Base-by-base conservation (phyloP, 495 filamentous ascomycete genomes). In the Aspergillus baeticus region DNA sequence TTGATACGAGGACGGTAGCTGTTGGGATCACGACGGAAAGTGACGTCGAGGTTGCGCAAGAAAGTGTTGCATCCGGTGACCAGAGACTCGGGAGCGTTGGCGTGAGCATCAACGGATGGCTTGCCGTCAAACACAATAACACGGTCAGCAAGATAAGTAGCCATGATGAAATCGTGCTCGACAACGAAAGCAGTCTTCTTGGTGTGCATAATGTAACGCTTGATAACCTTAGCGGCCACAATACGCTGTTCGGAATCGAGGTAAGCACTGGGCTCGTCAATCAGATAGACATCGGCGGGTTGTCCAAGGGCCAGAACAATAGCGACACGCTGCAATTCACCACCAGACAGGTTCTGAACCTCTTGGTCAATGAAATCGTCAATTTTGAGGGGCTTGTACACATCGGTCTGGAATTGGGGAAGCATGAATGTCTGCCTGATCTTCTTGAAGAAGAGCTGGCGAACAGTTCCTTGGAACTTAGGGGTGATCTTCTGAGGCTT, bases 121-220 rank as follows among this genome's bases (percentile, higher is more conserved):
- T 92, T 68, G 61, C 94, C 94, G 68, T 96, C 94, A 66, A 98
- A 98, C 60, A 98, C 94, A 67, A 98, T 98, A 66, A 98, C 94
- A 62, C 93, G 89, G 65, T 98, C 94, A 37, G 95, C 94, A 17
- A 98, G 85, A 71, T 98, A 98, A 15, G 94, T 89, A 26, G 91
- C 92, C 94, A 98, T 98, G 79, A 97, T 98, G 78, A 98, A 98
- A 85, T 98, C 95, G 87, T 98, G 94, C 85, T 98, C 94, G 63
- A 98, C 94, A 59, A 98, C 84, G 71, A 98, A 98, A 34, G 95
- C 94, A 1, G 94, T 98, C 82, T 98, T 98, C 87, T 98, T 98
- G 54, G 90, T 85, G 80, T 98, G 92, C 94, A 98, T 98, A 65
- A 98, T 97, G 83, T 96, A 98, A 57, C 94, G 87, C 80, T 98